phyloP scores from a whole-genome alignment of 148 eudicot species.

The Rheum nobile region DNA sequence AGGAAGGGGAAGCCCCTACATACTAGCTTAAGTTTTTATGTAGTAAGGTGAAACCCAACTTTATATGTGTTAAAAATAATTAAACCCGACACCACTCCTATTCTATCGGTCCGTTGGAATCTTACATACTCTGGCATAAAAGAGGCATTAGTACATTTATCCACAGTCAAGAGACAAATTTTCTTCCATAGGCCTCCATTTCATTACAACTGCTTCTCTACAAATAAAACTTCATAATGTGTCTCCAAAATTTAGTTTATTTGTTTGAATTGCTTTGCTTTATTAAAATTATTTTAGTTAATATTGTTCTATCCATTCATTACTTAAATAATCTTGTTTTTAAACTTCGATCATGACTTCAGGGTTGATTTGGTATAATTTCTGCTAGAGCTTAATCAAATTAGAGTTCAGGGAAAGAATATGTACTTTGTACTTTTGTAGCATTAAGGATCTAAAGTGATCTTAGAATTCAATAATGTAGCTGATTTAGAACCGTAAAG shows the following conservation, averaged over 20 bases:
- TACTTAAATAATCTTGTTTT: background rate
- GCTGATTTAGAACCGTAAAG: background rate
- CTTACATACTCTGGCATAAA: too few relatives aligned
- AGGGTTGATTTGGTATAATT: background rate
- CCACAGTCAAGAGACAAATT: background rate
- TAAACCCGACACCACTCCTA: too few relatives aligned
- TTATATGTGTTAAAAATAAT: too few relatives aligned
- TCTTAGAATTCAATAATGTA: background rate
- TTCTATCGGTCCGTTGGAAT: too few relatives aligned
- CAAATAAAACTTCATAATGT: too few relatives aligned
- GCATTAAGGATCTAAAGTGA: background rate
- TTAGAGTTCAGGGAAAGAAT: background rate
- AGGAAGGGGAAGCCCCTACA: too few relatives aligned
- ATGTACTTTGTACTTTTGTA: background rate
- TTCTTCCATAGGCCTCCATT: background rate
- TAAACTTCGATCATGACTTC: background rate
- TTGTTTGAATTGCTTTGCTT: too few relatives aligned
- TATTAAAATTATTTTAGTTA: too few relatives aligned
- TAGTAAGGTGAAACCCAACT: too few relatives aligned
- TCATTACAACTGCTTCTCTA: too few relatives aligned
- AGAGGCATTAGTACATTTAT: background rate
- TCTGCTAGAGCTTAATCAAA: background rate
- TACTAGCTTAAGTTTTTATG: too few relatives aligned
- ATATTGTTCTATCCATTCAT: background rate
- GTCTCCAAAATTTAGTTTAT: too few relatives aligned